phyloP scores from a whole-genome alignment of 805 yeast genomes.

The Saccharomyces kudriavzevii region DNA sequence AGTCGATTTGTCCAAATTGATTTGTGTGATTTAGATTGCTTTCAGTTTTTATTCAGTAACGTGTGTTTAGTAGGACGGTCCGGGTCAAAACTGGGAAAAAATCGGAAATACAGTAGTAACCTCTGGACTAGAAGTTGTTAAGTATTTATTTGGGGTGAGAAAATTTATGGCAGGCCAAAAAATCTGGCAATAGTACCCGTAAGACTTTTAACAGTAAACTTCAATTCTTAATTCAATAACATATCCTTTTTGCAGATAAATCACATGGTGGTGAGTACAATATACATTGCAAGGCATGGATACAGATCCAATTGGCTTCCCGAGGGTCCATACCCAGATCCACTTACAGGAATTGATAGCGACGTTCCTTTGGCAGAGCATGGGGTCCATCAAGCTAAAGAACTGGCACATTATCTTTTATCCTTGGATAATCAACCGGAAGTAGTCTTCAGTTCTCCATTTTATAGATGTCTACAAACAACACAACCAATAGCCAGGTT shows the following conservation, averaged over 20 bases:
- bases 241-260: background rate
- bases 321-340: slow-evolving; percentile 59
- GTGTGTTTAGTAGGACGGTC: background rate
- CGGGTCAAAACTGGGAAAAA: background rate
- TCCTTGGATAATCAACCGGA: slow-evolving; percentile 54
- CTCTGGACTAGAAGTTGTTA: background rate
- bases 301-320: slow-evolving; percentile 79
- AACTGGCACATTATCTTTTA: slow-evolving; percentile 56
- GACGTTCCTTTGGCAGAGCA: slow-evolving; percentile 85
- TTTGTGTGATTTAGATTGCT: background rate
- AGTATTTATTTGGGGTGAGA: too few species aligned
- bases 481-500: slow-evolving; percentile 57
- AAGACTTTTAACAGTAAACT: background rate
- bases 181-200: too few species aligned
- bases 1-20: background rate
- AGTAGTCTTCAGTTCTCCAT: slow-evolving; percentile 71
- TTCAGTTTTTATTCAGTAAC: background rate
- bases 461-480: slow-evolving; percentile 84
- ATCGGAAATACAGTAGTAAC: background rate
- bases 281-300: slow-evolving; percentile 80
- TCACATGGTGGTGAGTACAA: slow-evolving; percentile 44
- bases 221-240: background rate
- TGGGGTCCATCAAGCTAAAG: slow-evolving; percentile 81
- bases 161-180: too few species aligned
- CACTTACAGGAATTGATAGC: slow-evolving; percentile 83